A percentile compares a stretch with the other conserved stretches of the same genome.
Evolutionary conservation across 371 early-diverging fungal genomes (phyloP).

Genomic region (Basidiobolus heterosporus): DNA sequence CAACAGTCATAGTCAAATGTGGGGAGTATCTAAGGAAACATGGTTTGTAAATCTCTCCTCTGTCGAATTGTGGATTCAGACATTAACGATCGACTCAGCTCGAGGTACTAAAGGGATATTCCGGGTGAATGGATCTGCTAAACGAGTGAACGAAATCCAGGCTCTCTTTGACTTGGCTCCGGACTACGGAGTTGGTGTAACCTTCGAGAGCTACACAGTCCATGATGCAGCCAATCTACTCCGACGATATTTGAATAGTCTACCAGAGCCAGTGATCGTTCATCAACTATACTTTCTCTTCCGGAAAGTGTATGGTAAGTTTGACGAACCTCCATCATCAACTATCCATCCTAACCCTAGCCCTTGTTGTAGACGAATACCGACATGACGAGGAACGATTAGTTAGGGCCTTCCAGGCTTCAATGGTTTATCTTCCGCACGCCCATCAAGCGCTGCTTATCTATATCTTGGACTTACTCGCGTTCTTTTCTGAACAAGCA

Average conservation of each 20-base stretch:
- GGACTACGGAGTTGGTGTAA: conserved; percentile 26
- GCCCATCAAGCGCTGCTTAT: conserved; percentile 34
- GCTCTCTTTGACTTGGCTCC: conserved; percentile 31
- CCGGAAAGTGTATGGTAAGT: conserved; percentile 12
- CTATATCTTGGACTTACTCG: conserved; percentile 36
- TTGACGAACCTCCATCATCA: not conserved
- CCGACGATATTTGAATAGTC: conserved; percentile 38
- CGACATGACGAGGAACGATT: conserved; percentile 11
- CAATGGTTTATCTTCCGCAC: conserved; percentile 27
- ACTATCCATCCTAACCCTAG: not conserved
- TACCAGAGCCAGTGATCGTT: conserved; percentile 40
- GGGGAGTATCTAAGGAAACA: not conserved
- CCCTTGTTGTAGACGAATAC: not conserved
- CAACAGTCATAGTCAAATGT: not conserved
- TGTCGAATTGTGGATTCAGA: too few relatives aligned
- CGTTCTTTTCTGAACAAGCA: conserved; percentile 26
- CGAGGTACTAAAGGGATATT: conserved; percentile 24
- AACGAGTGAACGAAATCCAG: conserved; percentile 34
- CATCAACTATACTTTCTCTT: conserved; percentile 28
- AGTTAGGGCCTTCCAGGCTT: conserved; percentile 28
- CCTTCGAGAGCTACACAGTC: conserved; percentile 32
- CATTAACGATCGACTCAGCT: too few relatives aligned
- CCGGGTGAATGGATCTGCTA: conserved; percentile 42
- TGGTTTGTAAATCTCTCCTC: not conserved
- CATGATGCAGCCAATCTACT: conserved; percentile 50